phyloP scores from a whole-genome alignment of 306 rosid species.

The Cyamopsis tetragonoloba region DNA sequence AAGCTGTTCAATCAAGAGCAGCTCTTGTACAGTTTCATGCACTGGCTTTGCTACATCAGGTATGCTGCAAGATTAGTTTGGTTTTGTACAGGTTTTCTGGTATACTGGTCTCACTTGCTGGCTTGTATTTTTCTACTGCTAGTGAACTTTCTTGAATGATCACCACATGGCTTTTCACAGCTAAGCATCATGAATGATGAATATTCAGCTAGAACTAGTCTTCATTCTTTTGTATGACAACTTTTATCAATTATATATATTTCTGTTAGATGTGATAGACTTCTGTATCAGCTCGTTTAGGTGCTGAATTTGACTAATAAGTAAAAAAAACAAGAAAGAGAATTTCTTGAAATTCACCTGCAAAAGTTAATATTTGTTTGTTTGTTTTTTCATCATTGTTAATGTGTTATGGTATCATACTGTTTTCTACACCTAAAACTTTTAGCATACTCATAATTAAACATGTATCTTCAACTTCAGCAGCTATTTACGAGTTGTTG shows the following conservation, averaged over 20 bases:
- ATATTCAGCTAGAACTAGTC: neutral
- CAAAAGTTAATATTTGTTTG: constrained; percentile 7
- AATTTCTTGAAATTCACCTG: constrained; percentile 6
- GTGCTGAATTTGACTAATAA: neutral
- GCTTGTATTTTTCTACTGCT: neutral
- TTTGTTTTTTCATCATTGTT: neutral
- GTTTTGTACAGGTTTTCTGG: neutral
- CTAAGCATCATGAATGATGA: constrained; percentile 13
- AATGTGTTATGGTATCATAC: neutral
- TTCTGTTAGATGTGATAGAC: constrained; percentile 1
- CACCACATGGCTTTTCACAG: constrained; percentile 14
- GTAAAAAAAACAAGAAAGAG: no score
- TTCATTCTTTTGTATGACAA: constrained; percentile 5
- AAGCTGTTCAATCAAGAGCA: constrained; percentile 97
- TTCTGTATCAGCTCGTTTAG: constrained; percentile 15
- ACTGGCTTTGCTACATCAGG: constrained; percentile 93
- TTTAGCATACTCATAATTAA: neutral
- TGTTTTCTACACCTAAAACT: neutral
- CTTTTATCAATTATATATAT: constrained; percentile 2
- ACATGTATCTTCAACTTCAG: constrained; percentile 4
- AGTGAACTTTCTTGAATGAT: constrained; percentile 12
- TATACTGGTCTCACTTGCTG: neutral
- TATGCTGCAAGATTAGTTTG: constrained; percentile 35
- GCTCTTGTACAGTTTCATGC: constrained; percentile 99
- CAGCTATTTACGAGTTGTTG: constrained; percentile 13